These are phyloP conservation scores for Diutina ranongensis DNA, from an alignment of 1,139 yeast genomes.

Conservation along the genomic window DNA sequence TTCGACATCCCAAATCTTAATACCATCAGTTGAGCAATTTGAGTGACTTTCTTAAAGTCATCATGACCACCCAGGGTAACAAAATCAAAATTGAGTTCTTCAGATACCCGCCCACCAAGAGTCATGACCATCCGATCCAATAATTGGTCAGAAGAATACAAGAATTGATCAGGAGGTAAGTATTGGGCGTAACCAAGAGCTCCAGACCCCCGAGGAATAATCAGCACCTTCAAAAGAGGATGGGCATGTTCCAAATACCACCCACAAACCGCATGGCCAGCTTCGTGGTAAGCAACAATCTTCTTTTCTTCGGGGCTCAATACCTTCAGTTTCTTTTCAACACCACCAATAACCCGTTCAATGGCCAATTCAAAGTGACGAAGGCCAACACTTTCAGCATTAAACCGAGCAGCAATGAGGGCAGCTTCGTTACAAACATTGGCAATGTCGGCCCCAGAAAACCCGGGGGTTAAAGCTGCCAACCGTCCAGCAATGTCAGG, in stretches of 20 bases:
- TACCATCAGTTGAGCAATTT: conserved; percentile 71
- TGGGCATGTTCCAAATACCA: conserved; percentile 67
- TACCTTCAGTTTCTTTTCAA: conserved; percentile 61
- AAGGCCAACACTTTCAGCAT: conserved; percentile 42
- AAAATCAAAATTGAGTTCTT: conserved; percentile 64
- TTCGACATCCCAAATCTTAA: conserved; percentile 67
- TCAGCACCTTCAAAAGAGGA: conserved; percentile 69
- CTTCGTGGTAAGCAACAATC: conserved; percentile 73
- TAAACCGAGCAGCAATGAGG: conserved; percentile 63
- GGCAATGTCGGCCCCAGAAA: conserved; percentile 81
- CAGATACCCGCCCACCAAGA: conserved; percentile 70
- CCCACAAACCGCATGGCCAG: conserved; percentile 77
- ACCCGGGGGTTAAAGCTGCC: conserved; percentile 74
- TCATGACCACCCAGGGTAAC: conserved; percentile 77
- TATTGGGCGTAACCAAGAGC: conserved; percentile 80
- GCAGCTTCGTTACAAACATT: conserved; percentile 81
- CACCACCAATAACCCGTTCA: conserved; percentile 73
- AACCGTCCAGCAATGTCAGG: conserved; percentile 52
- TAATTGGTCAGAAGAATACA: conserved; percentile 55
- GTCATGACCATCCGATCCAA: conserved; percentile 73
- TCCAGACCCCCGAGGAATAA: conserved; percentile 77
- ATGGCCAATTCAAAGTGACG: conserved; percentile 70
- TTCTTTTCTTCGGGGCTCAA: conserved; percentile 62
- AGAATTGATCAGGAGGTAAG: conserved; percentile 64
- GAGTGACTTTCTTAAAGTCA: conserved; percentile 69